Evolutionary conservation across 2,329 filamentous ascomycete genomes (phyloP).

Genomic region (Fusarium redolens): DNA sequence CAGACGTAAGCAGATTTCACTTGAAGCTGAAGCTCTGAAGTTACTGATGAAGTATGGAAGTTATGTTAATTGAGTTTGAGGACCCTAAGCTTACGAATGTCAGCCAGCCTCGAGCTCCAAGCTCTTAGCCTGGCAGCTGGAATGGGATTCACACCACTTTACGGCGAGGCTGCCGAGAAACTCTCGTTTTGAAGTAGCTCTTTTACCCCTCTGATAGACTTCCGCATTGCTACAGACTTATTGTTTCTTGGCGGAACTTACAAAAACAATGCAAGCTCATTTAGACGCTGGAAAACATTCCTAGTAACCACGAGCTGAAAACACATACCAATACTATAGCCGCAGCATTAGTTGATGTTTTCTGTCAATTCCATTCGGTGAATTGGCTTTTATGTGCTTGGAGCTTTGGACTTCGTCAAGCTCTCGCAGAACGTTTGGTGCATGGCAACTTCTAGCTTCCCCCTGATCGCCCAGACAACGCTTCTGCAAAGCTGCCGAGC

Average conservation of each 20-base stretch:
- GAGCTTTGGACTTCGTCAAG: not conserved
- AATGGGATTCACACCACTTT: not conserved
- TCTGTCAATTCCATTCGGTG: not conserved
- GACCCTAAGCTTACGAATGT: not conserved
- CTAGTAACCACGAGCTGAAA: not conserved
- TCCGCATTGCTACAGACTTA: fast-evolving
- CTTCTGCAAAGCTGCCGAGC: not conserved
- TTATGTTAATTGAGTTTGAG: not conserved
- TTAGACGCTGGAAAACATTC: not conserved
- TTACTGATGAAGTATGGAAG: fast-evolving
- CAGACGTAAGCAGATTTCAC: too few species aligned
- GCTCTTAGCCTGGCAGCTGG: not conserved
- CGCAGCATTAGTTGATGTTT: not conserved
- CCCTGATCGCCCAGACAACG: fast-evolving
- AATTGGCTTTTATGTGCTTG: not conserved
- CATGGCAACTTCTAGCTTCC: not conserved
- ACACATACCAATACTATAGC: not conserved
- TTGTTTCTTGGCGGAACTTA: not conserved
- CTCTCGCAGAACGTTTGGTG: not conserved
- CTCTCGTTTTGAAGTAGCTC: too few species aligned
- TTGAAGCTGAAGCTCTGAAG: not conserved
- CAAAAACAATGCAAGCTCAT: not conserved
- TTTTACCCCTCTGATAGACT: not conserved
- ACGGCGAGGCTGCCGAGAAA: not conserved
- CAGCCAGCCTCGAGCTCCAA: not conserved